A percentile compares a stretch with the other conserved stretches of the same genome.
Conservation (phyloP, 2,329 filamentous ascomycete species). For the Emergomyces orientalis region DNA sequence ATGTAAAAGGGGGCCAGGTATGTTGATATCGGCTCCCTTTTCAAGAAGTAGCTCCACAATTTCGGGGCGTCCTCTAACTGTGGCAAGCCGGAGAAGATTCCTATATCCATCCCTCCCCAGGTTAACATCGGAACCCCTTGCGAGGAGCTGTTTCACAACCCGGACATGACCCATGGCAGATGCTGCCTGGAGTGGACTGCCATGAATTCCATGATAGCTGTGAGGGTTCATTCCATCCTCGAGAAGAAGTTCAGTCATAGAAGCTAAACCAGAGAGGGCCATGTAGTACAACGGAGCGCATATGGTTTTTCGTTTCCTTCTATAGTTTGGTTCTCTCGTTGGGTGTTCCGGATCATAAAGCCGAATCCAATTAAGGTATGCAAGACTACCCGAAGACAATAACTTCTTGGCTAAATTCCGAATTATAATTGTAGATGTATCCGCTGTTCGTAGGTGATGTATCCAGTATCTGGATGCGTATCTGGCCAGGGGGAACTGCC, state of each 20-base stretch:
- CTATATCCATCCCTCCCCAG: constrained; percentile 7
- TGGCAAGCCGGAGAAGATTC: not conserved
- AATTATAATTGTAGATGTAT: not conserved
- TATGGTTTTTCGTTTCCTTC: not conserved
- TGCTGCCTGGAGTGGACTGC: constrained; percentile 17
- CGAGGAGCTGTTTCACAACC: constrained; percentile 25
- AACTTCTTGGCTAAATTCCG: not conserved
- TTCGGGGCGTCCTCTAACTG: not conserved
- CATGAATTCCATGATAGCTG: not conserved
- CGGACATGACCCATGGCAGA: constrained; percentile 19
- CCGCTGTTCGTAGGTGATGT: not conserved
- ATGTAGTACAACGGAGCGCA: not conserved
- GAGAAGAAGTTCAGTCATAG: not conserved
- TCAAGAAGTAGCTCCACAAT: not conserved
- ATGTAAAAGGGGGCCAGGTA: not conserved
- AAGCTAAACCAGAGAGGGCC: not conserved
- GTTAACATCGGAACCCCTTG: constrained; percentile 23
- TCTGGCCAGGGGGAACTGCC: not conserved
- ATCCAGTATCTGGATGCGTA: constrained; percentile 4
- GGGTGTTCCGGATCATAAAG: not conserved
- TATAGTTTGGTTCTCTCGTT: not conserved
- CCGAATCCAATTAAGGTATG: not conserved
- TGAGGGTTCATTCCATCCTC: not conserved
- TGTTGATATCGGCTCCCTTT: not conserved
- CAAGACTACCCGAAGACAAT: not conserved